phyloP scores from a whole-genome alignment of 306 rosid species.

The Vachellia collinsii region DNA sequence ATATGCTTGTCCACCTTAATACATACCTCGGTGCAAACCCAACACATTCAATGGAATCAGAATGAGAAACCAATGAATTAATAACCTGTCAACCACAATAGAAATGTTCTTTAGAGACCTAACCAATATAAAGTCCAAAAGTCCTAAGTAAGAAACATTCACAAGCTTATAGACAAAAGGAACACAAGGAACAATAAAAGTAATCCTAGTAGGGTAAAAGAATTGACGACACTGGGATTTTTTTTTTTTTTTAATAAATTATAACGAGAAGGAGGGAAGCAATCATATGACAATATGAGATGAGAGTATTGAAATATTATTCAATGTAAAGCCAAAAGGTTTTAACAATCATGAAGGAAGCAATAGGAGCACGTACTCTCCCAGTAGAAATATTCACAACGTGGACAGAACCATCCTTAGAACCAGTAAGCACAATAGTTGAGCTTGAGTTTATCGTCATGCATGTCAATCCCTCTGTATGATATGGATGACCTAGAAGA shows the following conservation, averaged over 20 bases:
- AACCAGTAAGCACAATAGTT: conserved; percentile 75
- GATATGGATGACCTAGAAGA: conserved; percentile 81
- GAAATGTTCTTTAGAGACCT: conserved; percentile 31
- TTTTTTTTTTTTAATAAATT: not conserved
- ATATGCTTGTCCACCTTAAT: conserved; percentile 28
- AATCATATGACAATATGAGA: conserved; percentile 2
- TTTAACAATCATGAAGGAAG: conserved; percentile 33
- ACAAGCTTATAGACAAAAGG: conserved; percentile 25
- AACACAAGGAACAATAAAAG: conserved; percentile 16
- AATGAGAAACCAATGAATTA: conserved; percentile 61
- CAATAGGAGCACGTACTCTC: conserved; percentile 55
- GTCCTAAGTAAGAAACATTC: not conserved
- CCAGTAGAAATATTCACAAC: conserved; percentile 80
- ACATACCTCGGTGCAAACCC: conserved; percentile 71
- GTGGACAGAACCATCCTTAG: conserved; percentile 78
- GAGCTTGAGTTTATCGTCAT: conserved; percentile 80
- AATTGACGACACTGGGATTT: not conserved
- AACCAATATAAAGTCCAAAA: conserved; percentile 16
- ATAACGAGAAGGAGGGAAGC: not conserved
- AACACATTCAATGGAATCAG: conserved; percentile 81
- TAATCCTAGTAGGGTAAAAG: not conserved
- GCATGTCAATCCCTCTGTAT: conserved; percentile 76
- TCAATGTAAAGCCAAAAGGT: conserved; percentile 16
- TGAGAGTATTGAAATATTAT: conserved; percentile 23
- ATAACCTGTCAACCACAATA: conserved; percentile 66